phyloP scores from a whole-genome alignment of 2,329 filamentous ascomycete species.

The Cladosporium austrohemisphaericum region DNA sequence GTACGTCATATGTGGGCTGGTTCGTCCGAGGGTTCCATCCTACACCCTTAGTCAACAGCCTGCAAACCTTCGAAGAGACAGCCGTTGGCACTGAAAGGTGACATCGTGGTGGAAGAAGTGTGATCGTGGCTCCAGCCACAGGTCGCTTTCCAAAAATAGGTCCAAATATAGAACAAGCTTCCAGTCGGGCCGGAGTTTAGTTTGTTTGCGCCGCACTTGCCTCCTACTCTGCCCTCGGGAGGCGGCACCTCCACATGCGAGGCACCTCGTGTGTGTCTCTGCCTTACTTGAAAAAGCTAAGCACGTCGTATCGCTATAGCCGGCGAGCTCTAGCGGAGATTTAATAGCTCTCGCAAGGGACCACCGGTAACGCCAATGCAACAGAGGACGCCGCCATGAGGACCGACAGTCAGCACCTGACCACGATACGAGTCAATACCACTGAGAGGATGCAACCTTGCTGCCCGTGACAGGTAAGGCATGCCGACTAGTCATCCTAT shows the following conservation, averaged over 20 bases:
- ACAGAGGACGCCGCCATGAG: background rate
- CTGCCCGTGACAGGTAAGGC: slow-evolving; percentile 5
- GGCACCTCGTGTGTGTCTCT: slow-evolving; percentile 1
- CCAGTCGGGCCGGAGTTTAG: no score
- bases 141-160: no score
- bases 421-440: slow-evolving; percentile 4
- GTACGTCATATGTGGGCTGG: no score
- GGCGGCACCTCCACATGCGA: background rate
- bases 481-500: slow-evolving; percentile 6
- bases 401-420: slow-evolving; percentile 10
- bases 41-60: no score
- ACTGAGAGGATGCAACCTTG: slow-evolving; percentile 7
- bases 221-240: background rate
- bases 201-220: no score
- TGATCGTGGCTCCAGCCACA: no score
- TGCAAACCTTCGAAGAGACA: no score
- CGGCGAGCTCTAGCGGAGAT: background rate
- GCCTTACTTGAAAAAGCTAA: slow-evolving; percentile 14
- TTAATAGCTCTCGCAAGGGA: slow-evolving; percentile 6
- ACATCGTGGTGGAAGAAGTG: no score
- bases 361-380: slow-evolving; percentile 9
- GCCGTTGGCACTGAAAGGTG: no score
- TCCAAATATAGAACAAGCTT: slow-evolving; percentile 6
- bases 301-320: slow-evolving; percentile 10
- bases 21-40: no score